Conservation (phyloP, 768 basidiomycete genomes). For the Mycena metata region DNA sequence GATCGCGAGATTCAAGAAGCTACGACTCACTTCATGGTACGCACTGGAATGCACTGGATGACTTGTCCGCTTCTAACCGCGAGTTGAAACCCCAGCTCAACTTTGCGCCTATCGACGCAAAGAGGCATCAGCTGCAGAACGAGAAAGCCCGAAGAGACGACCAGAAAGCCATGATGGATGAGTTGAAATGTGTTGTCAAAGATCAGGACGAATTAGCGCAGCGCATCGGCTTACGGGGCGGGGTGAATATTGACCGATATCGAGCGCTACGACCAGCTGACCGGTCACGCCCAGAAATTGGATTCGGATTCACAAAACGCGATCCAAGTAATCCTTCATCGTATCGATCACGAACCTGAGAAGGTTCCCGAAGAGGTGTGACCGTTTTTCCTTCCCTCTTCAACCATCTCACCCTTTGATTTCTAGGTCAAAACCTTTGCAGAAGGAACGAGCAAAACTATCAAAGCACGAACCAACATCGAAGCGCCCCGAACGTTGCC, state of each 20-base stretch:
- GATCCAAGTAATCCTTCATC: slow-evolving; percentile 12
- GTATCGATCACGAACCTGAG: slow-evolving; percentile 11
- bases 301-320: slow-evolving; percentile 10
- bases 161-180: slow-evolving; percentile 15
- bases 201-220: slow-evolving; percentile 14
- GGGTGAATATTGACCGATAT: background rate
- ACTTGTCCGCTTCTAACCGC: too few relatives aligned
- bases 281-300: background rate
- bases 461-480: slow-evolving; percentile 15
- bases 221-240: slow-evolving; percentile 8
- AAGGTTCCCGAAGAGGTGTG: slow-evolving; percentile 12
- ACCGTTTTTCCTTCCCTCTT: background rate
- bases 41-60: background rate
- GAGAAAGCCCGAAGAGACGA: slow-evolving; percentile 18
- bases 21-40: slow-evolving; percentile 18
- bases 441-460: slow-evolving; percentile 7
- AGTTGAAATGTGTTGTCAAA: slow-evolving; percentile 5
- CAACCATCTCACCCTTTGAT: background rate
- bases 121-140: slow-evolving; percentile 18
- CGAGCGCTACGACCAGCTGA: background rate
- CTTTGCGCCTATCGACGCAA: slow-evolving; percentile 6
- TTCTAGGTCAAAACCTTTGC: slow-evolving; percentile 4
- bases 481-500: slow-evolving; percentile 14
- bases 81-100: background rate
- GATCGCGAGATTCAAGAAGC: slow-evolving; percentile 20